These are phyloP conservation scores for Iberis pinnata DNA, from an alignment of 345 rosid genomes.

Conservation along the genomic window DNA sequence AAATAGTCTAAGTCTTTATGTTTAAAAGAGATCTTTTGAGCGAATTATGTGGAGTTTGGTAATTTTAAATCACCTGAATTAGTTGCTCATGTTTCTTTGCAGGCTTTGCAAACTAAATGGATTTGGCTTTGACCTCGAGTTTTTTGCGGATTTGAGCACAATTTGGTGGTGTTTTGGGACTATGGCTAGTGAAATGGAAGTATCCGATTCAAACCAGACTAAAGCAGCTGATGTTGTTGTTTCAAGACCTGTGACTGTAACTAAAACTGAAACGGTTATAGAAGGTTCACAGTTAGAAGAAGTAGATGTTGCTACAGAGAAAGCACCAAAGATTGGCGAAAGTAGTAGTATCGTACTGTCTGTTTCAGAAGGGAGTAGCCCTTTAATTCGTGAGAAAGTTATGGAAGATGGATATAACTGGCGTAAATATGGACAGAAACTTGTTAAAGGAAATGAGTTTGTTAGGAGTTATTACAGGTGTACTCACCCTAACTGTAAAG, in stretches of 20 bases:
- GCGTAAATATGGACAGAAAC: slow-evolving; percentile 93
- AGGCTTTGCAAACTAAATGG: slow-evolving; percentile 10
- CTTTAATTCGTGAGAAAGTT: slow-evolving; percentile 61
- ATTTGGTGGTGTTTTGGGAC: too few relatives aligned
- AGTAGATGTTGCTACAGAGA: slow-evolving; percentile 37
- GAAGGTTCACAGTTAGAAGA: slow-evolving; percentile 33
- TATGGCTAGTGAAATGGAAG: slow-evolving; percentile 19
- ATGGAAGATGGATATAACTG: slow-evolving; percentile 83
- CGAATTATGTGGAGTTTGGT: slow-evolving; percentile 8
- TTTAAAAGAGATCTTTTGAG: not conserved
- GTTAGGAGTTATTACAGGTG: slow-evolving; percentile 88
- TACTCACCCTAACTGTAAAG: slow-evolving; percentile 69
- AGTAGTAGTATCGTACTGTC: slow-evolving; percentile 31
- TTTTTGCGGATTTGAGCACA: not conserved
- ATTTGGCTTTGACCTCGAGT: slow-evolving; percentile 7
- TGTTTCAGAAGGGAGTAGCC: slow-evolving; percentile 49
- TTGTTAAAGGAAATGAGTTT: slow-evolving; percentile 87
- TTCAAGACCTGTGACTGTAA: slow-evolving; percentile 31
- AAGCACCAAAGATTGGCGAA: slow-evolving; percentile 31
- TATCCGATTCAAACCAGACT: slow-evolving; percentile 39
- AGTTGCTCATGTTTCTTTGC: slow-evolving; percentile 11
- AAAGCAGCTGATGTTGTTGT: slow-evolving; percentile 30
- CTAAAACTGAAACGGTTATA: too few relatives aligned
- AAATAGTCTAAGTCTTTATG: too few relatives aligned
- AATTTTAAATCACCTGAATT: not conserved